Conservation (phyloP, 805 yeast species). For the Danielozyma ontarioensis region DNA sequence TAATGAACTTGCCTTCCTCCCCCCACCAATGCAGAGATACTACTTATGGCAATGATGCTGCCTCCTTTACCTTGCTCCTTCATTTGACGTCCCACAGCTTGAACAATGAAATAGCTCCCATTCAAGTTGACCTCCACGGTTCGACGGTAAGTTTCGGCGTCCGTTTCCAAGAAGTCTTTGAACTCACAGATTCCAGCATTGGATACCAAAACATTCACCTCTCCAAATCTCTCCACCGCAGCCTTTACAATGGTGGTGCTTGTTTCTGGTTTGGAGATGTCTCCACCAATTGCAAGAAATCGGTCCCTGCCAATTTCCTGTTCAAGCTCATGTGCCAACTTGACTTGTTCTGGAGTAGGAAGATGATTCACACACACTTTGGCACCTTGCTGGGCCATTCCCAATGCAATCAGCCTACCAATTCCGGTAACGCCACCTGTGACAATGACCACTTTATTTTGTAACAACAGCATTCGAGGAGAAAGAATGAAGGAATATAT, state of each 20-base stretch:
- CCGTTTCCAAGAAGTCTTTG: constrained; percentile 35
- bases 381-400: constrained; percentile 39
- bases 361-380: constrained; percentile 33
- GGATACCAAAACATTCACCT: constrained; percentile 36
- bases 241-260: constrained; percentile 21
- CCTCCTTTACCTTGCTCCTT: constrained; percentile 43
- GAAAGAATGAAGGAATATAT: too few species aligned
- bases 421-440: constrained; percentile 47
- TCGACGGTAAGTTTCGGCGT: constrained; percentile 27
- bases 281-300: constrained; percentile 39
- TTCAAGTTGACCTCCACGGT: constrained; percentile 37
- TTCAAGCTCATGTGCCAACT: constrained; percentile 14
- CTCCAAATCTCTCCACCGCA: constrained; percentile 34
- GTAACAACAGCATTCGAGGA: too few species aligned
- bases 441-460: constrained; percentile 35
- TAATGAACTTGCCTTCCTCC: constrained; percentile 43
- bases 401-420: constrained; percentile 40
- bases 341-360: constrained; percentile 13
- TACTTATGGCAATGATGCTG: constrained; percentile 39
- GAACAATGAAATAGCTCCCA: constrained; percentile 42
- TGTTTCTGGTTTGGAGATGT: constrained; percentile 36
- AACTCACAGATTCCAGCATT: constrained; percentile 45
- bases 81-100: constrained; percentile 44
- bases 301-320: constrained; percentile 17
- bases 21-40: constrained; percentile 42